Conservation (phyloP, 768 basidiomycete genomes). For the Candolleomyces efflorescens region DNA sequence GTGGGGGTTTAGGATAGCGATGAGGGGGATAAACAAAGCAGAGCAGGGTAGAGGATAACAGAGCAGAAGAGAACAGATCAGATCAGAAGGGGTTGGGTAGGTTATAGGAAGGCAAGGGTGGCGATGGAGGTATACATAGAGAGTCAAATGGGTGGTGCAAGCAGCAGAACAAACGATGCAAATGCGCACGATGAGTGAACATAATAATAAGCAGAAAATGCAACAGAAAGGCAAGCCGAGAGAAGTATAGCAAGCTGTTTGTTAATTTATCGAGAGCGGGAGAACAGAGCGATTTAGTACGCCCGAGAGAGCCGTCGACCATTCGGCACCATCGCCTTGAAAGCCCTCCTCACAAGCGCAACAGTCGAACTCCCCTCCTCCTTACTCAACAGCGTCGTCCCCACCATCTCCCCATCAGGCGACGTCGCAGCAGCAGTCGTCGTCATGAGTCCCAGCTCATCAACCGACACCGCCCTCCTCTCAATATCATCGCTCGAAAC, state of each 20-base stretch:
- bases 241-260: background rate
- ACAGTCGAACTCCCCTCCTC: constrained; percentile 48
- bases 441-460: constrained; percentile 60
- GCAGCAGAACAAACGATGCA: background rate
- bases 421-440: constrained; percentile 39
- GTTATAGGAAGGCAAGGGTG: too few species aligned
- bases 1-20: background rate
- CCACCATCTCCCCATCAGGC: constrained; percentile 61
- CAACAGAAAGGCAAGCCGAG: background rate
- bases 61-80: too few species aligned
- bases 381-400: constrained; percentile 25
- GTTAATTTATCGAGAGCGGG: background rate
- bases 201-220: background rate
- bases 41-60: too few species aligned
- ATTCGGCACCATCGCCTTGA: constrained; percentile 76
- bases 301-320: constrained; percentile 47
- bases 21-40: too few species aligned
- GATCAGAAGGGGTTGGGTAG: too few species aligned
- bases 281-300: background rate
- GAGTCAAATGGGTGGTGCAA: background rate
- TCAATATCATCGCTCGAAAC: constrained; percentile 62
- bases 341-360: constrained; percentile 61
- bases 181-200: background rate
- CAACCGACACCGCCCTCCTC: constrained; percentile 45
- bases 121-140: too few species aligned